A percentile compares a stretch with the other conserved stretches of the same genome.
Conservation (phyloP, 345 rosid species). For the Sisymbrium irio region DNA sequence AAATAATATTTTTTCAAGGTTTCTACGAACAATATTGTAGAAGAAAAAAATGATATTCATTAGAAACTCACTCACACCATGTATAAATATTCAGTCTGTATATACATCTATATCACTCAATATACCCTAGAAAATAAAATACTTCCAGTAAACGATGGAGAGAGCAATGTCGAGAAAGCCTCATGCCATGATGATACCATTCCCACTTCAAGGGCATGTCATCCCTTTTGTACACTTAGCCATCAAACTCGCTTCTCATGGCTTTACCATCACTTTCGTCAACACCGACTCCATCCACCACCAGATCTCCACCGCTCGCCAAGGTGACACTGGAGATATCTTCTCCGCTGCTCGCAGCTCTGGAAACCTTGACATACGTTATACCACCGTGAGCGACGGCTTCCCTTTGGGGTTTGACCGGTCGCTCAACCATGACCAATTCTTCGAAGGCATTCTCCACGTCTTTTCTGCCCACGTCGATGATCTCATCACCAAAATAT, state of each 20-base stretch:
- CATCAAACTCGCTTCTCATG: slow-evolving; percentile 61
- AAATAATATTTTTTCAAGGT: not conserved
- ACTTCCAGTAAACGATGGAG: slow-evolving; percentile 12
- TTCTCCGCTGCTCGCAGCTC: slow-evolving; percentile 37
- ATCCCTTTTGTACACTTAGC: slow-evolving; percentile 58
- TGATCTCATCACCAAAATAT: slow-evolving; percentile 35
- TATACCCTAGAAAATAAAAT: not conserved
- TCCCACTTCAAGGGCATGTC: slow-evolving; percentile 70
- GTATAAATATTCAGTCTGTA: not conserved
- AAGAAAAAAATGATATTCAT: not conserved
- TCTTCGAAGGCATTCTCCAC: slow-evolving; percentile 50
- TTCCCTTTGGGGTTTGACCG: slow-evolving; percentile 56
- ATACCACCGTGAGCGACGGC: slow-evolving; percentile 55
- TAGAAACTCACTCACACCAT: not conserved
- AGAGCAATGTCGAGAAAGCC: slow-evolving; percentile 26
- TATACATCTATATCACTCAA: not conserved
- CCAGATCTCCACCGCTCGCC: slow-evolving; percentile 38
- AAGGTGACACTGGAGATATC: slow-evolving; percentile 28
- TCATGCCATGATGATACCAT: slow-evolving; percentile 52
- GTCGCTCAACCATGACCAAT: slow-evolving; percentile 57
- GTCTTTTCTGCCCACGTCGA: slow-evolving; percentile 57
- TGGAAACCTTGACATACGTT: slow-evolving; percentile 48
- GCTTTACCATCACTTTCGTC: slow-evolving; percentile 66
- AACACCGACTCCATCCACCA: slow-evolving; percentile 62
- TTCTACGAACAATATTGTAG: not conserved